These are phyloP conservation scores for Dryas alaskensis DNA, from an alignment of 306 rosid species.

Conservation along the genomic window DNA sequence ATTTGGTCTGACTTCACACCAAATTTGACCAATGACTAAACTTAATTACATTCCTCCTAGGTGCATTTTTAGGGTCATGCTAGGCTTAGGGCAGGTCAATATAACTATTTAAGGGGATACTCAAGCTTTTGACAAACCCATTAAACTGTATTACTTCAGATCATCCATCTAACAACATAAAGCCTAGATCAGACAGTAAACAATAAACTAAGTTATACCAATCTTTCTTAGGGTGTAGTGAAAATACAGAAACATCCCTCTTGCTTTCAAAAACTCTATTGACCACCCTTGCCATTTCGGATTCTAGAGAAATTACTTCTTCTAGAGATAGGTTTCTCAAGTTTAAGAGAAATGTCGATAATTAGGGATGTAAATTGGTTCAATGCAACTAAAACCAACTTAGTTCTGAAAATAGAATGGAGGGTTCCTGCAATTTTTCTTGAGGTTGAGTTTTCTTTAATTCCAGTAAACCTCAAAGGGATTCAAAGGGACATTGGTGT, in stretches of 20 bases:
- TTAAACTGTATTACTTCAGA: neutral
- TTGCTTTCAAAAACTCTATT: neutral
- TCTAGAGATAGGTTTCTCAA: too few relatives aligned
- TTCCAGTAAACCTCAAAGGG: neutral
- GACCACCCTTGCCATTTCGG: too few relatives aligned
- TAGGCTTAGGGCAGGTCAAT: neutral
- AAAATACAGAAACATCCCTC: neutral
- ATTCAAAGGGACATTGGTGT: neutral
- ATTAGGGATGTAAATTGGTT: too few relatives aligned
- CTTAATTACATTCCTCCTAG: neutral
- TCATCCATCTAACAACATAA: neutral
- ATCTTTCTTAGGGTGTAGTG: neutral
- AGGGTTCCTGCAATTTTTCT: neutral
- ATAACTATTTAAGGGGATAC: neutral
- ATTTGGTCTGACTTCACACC: neutral
- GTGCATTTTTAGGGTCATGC: neutral
- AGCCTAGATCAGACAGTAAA: neutral
- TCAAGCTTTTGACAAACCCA: neutral
- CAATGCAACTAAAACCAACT: too few relatives aligned
- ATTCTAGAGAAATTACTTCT: too few relatives aligned
- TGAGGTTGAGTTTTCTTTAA: neutral
- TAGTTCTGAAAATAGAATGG: neutral
- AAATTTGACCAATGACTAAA: neutral
- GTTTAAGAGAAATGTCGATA: too few relatives aligned
- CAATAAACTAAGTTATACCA: neutral